Evolutionary conservation across 2,329 filamentous ascomycete species (phyloP).

Genomic region (Orbilia javanica): DNA sequence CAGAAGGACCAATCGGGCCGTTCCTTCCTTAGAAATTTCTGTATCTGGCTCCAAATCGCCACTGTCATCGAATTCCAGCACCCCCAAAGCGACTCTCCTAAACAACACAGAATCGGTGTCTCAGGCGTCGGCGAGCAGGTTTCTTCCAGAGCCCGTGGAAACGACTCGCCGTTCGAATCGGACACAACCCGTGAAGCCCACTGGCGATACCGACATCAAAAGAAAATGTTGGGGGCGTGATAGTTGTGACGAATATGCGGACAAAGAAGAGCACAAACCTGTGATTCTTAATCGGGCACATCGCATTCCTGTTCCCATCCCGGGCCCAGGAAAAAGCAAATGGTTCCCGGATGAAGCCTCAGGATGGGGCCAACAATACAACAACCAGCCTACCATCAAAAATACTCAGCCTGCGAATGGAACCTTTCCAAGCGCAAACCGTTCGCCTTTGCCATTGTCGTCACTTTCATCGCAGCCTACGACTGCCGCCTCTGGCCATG

Average conservation of each 20-base stretch:
- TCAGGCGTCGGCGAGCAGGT: constrained; percentile 30
- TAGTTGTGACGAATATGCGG: constrained; percentile 49
- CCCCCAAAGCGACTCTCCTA: constrained; percentile 44
- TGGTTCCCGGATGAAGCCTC: constrained; percentile 48
- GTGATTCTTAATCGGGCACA: constrained; percentile 48
- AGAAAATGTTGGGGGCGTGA: constrained; percentile 56
- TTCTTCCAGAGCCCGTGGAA: constrained; percentile 61
- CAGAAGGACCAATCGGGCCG: constrained; percentile 58
- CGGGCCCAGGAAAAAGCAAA: constrained; percentile 56
- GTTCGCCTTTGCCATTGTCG: constrained; percentile 24
- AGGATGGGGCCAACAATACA: constrained; percentile 37
- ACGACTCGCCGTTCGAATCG: constrained; percentile 61
- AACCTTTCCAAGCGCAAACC: constrained; percentile 14
- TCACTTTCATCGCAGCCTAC: constrained; percentile 12
- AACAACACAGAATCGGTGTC: constrained; percentile 21
- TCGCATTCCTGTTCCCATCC: constrained; percentile 40
- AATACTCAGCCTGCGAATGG: constrained; percentile 17
- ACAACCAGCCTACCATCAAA: constrained; percentile 5
- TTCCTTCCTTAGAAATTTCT: constrained; percentile 3
- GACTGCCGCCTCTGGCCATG: constrained; percentile 2
- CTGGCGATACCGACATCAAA: constrained; percentile 13
- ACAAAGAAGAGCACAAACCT: constrained; percentile 33
- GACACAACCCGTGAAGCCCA: constrained; percentile 56
- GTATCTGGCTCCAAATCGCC: constrained; percentile 10
- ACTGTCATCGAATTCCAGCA: constrained; percentile 39